These are phyloP conservation scores for Pisolithus microcarpus DNA, from an alignment of 768 basidiomycete species.

Conservation along the genomic window DNA sequence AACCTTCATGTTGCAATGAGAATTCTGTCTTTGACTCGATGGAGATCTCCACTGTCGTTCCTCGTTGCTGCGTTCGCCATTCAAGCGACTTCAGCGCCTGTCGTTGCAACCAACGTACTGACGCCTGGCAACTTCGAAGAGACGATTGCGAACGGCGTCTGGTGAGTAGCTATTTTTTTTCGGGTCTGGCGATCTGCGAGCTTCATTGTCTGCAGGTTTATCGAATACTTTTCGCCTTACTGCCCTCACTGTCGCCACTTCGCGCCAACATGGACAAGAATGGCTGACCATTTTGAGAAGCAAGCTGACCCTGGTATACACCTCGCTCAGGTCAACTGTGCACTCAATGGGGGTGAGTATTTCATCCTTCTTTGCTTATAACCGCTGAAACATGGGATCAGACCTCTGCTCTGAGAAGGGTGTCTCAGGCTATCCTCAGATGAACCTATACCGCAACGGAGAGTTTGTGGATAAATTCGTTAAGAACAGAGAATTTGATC, in stretches of 20 bases:
- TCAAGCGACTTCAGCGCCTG: slow-evolving; percentile 29
- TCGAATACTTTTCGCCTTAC: slow-evolving; percentile 85
- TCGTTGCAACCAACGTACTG: slow-evolving; percentile 31
- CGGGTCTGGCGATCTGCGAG: neutral
- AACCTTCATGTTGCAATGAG: slow-evolving; percentile 10
- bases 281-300: slow-evolving; percentile 47
- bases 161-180: slow-evolving; percentile 31
- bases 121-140: slow-evolving; percentile 54
- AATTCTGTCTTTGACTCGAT: neutral
- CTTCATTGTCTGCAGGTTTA: slow-evolving; percentile 39
- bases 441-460: slow-evolving; percentile 69
- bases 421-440: slow-evolving; percentile 66
- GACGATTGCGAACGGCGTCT: slow-evolving; percentile 50
- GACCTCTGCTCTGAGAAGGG: slow-evolving; percentile 74
- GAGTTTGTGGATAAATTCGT: slow-evolving; percentile 50
- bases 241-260: slow-evolving; percentile 77
- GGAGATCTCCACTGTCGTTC: slow-evolving; percentile 20
- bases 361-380: neutral
- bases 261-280: slow-evolving; percentile 72
- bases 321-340: slow-evolving; percentile 79
- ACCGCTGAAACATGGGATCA: slow-evolving; percentile 21
- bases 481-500: slow-evolving; percentile 45
- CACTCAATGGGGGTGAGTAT: slow-evolving; percentile 63
- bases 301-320: slow-evolving; percentile 37
- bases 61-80: slow-evolving; percentile 26